Percentiles rank a stretch among this genome's conserved stretches.
These are phyloP conservation scores for Hemileccinum impolitum DNA, from an alignment of 768 basidiomycete genomes.

Conservation along the genomic window DNA sequence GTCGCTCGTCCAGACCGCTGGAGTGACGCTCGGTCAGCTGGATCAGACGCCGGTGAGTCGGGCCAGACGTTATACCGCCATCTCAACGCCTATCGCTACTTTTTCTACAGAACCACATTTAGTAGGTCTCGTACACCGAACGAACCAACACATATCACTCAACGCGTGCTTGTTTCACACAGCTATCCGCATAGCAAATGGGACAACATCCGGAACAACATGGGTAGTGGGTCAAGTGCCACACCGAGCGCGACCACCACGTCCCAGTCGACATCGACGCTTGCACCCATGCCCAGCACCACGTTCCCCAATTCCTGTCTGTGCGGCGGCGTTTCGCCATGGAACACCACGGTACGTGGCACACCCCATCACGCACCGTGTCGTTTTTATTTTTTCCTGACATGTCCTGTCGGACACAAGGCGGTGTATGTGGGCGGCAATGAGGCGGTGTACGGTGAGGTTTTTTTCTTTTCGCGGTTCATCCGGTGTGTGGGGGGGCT, in stretches of 20 bases:
- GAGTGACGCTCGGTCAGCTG: conserved; percentile 45
- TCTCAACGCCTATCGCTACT: background rate
- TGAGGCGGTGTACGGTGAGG: conserved; percentile 41
- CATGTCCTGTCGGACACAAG: background rate
- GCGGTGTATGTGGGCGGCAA: conserved; percentile 37
- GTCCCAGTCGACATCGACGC: background rate
- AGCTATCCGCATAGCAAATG: conserved; percentile 69
- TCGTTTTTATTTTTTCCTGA: background rate
- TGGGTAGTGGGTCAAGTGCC: conserved; percentile 36
- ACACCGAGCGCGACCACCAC: conserved; percentile 21
- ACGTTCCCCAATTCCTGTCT: conserved; percentile 25
- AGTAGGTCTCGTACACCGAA: conserved; percentile 29
- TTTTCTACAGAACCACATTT: conserved; percentile 51
- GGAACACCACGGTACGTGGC: conserved; percentile 35
- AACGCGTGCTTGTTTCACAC: background rate
- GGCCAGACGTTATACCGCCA: background rate
- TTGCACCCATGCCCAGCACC: conserved; percentile 15
- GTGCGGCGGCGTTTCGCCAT: conserved; percentile 42
- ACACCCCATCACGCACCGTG: conserved; percentile 19
- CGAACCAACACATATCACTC: background rate
- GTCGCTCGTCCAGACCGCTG: conserved; percentile 56
- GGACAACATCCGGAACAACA: conserved; percentile 66
- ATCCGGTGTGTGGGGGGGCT: no score
- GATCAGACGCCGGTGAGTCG: conserved; percentile 47
- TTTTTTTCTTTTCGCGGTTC: no score